phyloP scores from a whole-genome alignment of 345 rosid species.

The Geranium brycei region DNA sequence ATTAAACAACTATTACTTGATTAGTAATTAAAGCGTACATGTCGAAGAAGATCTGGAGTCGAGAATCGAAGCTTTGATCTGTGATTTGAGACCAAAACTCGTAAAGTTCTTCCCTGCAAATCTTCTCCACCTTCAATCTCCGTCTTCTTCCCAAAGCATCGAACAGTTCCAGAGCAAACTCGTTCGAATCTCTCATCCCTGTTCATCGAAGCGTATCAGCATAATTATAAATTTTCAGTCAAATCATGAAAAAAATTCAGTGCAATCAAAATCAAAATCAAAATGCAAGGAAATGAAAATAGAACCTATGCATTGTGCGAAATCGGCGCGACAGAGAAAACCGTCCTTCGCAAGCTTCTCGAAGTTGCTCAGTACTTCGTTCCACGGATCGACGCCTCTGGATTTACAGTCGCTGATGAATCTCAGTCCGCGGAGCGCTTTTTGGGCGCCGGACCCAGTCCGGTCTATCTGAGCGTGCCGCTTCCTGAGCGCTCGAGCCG shows the following conservation, averaged over 20 bases:
- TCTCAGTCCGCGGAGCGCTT: slow-evolving; percentile 77
- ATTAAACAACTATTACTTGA: too few species aligned
- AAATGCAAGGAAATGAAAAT: not conserved
- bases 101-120: slow-evolving; percentile 26
- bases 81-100: slow-evolving; percentile 27
- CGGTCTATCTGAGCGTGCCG: slow-evolving; percentile 89
- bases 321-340: slow-evolving; percentile 60
- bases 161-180: slow-evolving; percentile 26
- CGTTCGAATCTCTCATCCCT: slow-evolving; percentile 33
- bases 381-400: slow-evolving; percentile 56
- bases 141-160: slow-evolving; percentile 34
- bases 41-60: slow-evolving; percentile 33
- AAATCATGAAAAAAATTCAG: not conserved
- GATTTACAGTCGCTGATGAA: slow-evolving; percentile 59
- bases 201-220: not conserved
- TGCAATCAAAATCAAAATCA: too few species aligned
- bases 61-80: slow-evolving; percentile 22
- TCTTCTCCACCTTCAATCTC: slow-evolving; percentile 14
- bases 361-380: slow-evolving; percentile 58
- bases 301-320: slow-evolving; percentile 94
- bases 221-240: too few species aligned
- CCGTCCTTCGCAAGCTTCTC: slow-evolving; percentile 64
- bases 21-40: slow-evolving; percentile 16
- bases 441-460: slow-evolving; percentile 69
- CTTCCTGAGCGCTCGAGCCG: slow-evolving; percentile 69